Conservation (phyloP, 352 stramenopile genomes). For the Pythium oligandrum region DNA sequence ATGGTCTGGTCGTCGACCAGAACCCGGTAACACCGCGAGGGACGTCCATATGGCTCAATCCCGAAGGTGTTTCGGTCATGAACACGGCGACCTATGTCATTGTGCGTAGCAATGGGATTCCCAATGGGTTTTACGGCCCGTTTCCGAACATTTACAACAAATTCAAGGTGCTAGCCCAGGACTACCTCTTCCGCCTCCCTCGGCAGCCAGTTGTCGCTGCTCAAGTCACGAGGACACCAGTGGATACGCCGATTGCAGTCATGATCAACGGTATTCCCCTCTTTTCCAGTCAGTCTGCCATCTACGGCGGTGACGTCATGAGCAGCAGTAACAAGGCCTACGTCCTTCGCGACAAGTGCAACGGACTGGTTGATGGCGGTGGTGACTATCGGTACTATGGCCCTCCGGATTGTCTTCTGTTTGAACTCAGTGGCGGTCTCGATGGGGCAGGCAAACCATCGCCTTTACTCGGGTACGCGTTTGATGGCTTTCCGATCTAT, state of each 20-base stretch:
- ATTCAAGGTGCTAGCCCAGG: slow-evolving; percentile 35
- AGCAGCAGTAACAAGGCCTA: slow-evolving; percentile 29
- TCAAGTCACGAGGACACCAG: slow-evolving; percentile 24
- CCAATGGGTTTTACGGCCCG: slow-evolving; percentile 38
- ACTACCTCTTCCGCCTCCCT: slow-evolving; percentile 66
- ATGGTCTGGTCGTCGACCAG: slow-evolving; percentile 52
- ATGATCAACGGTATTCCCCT: slow-evolving; percentile 75
- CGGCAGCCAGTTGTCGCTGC: slow-evolving; percentile 26
- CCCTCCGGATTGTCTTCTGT: slow-evolving; percentile 58
- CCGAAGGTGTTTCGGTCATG: slow-evolving; percentile 31
- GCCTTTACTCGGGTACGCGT: slow-evolving; percentile 60
- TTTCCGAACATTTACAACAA: slow-evolving; percentile 70
- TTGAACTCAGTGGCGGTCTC: slow-evolving; percentile 27
- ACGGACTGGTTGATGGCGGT: slow-evolving; percentile 52
- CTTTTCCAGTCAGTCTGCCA: slow-evolving; percentile 31
- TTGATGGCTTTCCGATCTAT: slow-evolving; percentile 77
- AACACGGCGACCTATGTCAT: slow-evolving; percentile 51
- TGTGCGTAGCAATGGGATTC: slow-evolving; percentile 55
- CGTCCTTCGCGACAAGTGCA: slow-evolving; percentile 61
- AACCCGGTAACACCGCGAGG: slow-evolving; percentile 19
- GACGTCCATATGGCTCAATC: slow-evolving; percentile 48
- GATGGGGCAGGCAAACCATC: slow-evolving; percentile 24
- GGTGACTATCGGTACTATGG: slow-evolving; percentile 76
- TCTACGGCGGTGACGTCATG: slow-evolving; percentile 47
- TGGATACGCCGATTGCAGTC: slow-evolving; percentile 47